A percentile compares a stretch with the other conserved stretches of the same genome.
Conservation (phyloP, 805 yeast genomes). For the Candida dajiaensis region DNA sequence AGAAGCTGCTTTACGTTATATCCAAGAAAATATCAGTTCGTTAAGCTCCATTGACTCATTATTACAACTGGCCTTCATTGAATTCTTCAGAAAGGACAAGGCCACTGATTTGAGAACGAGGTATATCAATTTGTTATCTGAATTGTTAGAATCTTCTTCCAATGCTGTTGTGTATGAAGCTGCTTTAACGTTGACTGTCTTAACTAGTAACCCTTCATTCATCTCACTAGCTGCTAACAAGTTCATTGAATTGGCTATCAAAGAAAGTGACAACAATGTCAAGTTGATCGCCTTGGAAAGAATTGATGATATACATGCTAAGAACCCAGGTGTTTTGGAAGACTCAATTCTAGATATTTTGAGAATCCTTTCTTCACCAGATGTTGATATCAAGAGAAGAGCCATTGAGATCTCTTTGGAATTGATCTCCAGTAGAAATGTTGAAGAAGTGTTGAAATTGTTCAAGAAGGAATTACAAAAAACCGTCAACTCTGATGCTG, state of each 20-base stretch:
- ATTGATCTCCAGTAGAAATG: slow-evolving; percentile 80
- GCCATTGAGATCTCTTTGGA: slow-evolving; percentile 81
- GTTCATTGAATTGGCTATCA: slow-evolving; percentile 81
- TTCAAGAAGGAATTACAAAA: slow-evolving; percentile 85
- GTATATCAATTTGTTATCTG: slow-evolving; percentile 67
- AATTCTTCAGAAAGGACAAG: slow-evolving; percentile 79
- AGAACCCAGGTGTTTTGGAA: slow-evolving; percentile 77
- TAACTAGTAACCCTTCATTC: slow-evolving; percentile 59
- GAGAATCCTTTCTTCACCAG: slow-evolving; percentile 81
- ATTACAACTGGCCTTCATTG: slow-evolving; percentile 84
- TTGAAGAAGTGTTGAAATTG: slow-evolving; percentile 87
- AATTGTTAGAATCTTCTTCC: slow-evolving; percentile 61
- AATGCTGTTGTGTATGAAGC: slow-evolving; percentile 86
- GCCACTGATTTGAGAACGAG: slow-evolving; percentile 61
- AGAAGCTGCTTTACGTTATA: slow-evolving; percentile 75
- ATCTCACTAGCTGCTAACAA: slow-evolving; percentile 77
- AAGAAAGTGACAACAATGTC: slow-evolving; percentile 92
- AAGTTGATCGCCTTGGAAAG: slow-evolving; percentile 88
- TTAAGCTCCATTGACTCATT: slow-evolving; percentile 71
- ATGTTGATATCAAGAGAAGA: slow-evolving; percentile 82
- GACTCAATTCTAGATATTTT: slow-evolving; percentile 81
- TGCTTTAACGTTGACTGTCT: slow-evolving; percentile 65
- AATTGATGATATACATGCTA: slow-evolving; percentile 66
- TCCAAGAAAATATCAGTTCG: slow-evolving; percentile 60
- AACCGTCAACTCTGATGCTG: slow-evolving; percentile 64